Conservation (phyloP, 768 basidiomycete species). For the Mycena alexandri region DNA sequence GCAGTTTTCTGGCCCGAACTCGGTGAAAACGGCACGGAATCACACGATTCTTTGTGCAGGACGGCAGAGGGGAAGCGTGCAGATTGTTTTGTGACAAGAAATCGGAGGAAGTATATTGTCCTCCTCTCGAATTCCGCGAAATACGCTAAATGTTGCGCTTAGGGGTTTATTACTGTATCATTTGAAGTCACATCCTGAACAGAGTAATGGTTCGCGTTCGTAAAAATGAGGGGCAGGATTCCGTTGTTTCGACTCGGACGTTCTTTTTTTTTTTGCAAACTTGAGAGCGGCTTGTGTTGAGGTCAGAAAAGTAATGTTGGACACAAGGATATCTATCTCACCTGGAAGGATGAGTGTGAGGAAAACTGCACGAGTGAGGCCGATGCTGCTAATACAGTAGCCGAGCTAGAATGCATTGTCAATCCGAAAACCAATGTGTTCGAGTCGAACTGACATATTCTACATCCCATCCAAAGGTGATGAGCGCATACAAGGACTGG, state of each 20-base stretch:
- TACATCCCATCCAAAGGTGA: constrained; percentile 74
- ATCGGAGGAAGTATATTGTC: no score
- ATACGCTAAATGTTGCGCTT: no score
- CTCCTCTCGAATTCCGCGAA: no score
- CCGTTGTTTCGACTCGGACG: constrained; percentile 40
- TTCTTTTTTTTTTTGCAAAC: constrained; percentile 58
- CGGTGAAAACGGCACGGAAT: no score
- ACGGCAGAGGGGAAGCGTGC: no score
- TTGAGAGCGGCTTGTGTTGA: constrained; percentile 59
- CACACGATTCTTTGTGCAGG: no score
- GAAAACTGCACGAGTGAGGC: constrained; percentile 65
- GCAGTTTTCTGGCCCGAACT: no score
- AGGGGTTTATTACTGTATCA: no score
- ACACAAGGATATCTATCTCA: constrained; percentile 45
- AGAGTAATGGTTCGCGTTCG: constrained; percentile 40
- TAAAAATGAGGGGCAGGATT: constrained; percentile 35
- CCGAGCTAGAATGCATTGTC: constrained; percentile 63
- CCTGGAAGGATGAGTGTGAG: constrained; percentile 72
- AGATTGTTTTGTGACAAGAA: no score
- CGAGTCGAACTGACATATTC: constrained; percentile 59
- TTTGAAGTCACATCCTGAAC: constrained; percentile 17
- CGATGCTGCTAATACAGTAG: constrained; percentile 75
- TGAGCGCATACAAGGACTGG: constrained; percentile 75
- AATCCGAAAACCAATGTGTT: background rate
- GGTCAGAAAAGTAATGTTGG: constrained; percentile 16